phyloP scores from a whole-genome alignment of 805 yeast species.

The Pichia thaimueangensis region DNA sequence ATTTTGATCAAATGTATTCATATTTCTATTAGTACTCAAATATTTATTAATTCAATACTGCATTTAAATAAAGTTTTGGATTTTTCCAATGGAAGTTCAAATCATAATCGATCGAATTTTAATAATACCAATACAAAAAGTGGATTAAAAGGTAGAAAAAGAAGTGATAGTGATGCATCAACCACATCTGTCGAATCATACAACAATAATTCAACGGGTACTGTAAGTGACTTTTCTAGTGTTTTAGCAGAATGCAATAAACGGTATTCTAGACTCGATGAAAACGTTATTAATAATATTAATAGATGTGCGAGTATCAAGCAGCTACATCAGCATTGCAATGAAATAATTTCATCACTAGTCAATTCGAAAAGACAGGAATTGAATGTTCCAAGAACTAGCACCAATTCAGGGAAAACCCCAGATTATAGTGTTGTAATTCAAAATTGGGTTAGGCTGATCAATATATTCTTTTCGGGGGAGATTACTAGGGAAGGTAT shows the following conservation, averaged over 20 bases:
- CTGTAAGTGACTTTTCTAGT: constrained; percentile 3
- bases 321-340: constrained; percentile 15
- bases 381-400: constrained; percentile 14
- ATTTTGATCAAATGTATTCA: constrained; percentile 25
- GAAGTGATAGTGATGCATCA: constrained; percentile 6
- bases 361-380: constrained; percentile 9
- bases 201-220: neutral
- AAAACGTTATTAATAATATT: constrained; percentile 15
- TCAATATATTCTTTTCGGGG: constrained; percentile 15
- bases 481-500: constrained; percentile 20
- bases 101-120: neutral
- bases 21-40: constrained; percentile 15
- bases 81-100: neutral
- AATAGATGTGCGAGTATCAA: constrained; percentile 16
- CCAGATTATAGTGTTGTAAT: constrained; percentile 12
- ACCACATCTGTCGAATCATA: constrained; percentile 6
- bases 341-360: constrained; percentile 13
- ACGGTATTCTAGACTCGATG: constrained; percentile 21
- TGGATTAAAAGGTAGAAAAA: neutral
- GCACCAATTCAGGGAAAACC: constrained; percentile 7
- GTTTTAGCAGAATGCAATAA: constrained; percentile 20
- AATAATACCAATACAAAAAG: neutral
- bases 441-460: constrained; percentile 21
- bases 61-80: constrained; percentile 17
- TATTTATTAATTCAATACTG: constrained; percentile 20